These are phyloP conservation scores for Solanum megistacrolobum DNA, from an alignment of 257 asterid species.

Conservation along the genomic window DNA sequence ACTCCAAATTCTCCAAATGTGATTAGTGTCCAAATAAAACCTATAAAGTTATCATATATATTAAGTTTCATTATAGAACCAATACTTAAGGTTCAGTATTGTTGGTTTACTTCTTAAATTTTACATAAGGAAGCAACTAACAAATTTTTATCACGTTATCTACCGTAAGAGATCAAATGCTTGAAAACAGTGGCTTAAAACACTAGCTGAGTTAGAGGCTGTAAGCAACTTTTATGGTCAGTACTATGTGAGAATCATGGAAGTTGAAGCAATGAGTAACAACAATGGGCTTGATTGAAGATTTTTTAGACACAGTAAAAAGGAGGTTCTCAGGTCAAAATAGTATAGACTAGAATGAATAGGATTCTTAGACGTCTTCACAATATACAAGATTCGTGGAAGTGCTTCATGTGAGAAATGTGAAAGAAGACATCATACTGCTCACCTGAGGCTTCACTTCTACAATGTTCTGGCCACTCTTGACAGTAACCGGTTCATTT, in stretches of 20 bases:
- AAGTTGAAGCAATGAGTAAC: background rate
- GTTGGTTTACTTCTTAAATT: background rate
- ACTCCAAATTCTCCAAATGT: background rate
- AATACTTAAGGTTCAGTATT: background rate
- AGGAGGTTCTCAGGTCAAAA: background rate
- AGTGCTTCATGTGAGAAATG: background rate
- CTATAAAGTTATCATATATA: background rate
- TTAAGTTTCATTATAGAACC: background rate
- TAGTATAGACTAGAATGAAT: background rate
- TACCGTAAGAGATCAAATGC: background rate
- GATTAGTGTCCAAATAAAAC: background rate
- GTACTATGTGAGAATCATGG: background rate
- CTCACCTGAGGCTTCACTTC: conserved; percentile 91
- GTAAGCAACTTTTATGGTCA: background rate
- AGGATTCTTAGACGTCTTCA: background rate
- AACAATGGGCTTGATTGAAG: background rate
- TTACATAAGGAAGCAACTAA: background rate
- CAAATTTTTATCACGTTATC: background rate
- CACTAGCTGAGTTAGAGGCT: background rate
- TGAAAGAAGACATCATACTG: background rate
- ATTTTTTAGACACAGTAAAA: background rate
- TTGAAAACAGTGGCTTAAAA: background rate
- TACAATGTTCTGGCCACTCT: conserved; percentile 63
- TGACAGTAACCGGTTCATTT: conserved; percentile 79
- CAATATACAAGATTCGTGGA: background rate